A percentile compares a stretch with the other conserved stretches of the same genome.
phyloP scores from a whole-genome alignment of 2,329 filamentous ascomycete species.

The Claviceps pazoutovae region DNA sequence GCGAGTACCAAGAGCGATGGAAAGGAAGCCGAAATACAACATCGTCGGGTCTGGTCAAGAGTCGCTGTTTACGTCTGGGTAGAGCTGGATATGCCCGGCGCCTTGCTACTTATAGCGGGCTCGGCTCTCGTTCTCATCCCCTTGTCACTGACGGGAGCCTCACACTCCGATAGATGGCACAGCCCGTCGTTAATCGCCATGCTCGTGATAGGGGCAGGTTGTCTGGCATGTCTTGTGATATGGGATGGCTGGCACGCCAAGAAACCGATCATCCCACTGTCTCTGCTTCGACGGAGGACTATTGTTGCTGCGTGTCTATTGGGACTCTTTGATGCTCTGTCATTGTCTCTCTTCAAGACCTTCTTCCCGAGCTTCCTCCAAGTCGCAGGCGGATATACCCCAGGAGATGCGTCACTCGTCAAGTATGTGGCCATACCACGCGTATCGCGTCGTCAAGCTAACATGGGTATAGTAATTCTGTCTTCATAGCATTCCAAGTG shows the following conservation, averaged over 20 bases:
- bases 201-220: slow-evolving; percentile 17
- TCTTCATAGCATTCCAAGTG: slow-evolving; percentile 23
- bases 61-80: slow-evolving; percentile 13
- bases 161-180: slow-evolving; percentile 18
- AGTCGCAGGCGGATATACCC: slow-evolving; percentile 21
- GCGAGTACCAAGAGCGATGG: background rate
- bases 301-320: slow-evolving; percentile 23
- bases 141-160: slow-evolving; percentile 22
- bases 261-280: slow-evolving; percentile 24
- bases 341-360: slow-evolving; percentile 23
- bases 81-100: slow-evolving; percentile 22
- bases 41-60: slow-evolving; percentile 10
- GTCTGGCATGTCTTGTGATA: slow-evolving; percentile 15
- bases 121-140: slow-evolving; percentile 22
- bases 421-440: slow-evolving; percentile 13
- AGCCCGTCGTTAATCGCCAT: slow-evolving; percentile 22
- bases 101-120: slow-evolving; percentile 18
- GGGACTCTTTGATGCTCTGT: slow-evolving; percentile 22
- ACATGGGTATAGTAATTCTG: slow-evolving; percentile 12
- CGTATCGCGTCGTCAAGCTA: background rate
- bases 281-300: slow-evolving; percentile 22
- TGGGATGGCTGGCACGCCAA: slow-evolving; percentile 24
- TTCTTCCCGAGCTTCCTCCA: slow-evolving; percentile 28
- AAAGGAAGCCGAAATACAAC: slow-evolving; percentile 6
- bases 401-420: slow-evolving; percentile 23